phyloP scores from a whole-genome alignment of 306 rosid species.

The Rosa chinensis region DNA sequence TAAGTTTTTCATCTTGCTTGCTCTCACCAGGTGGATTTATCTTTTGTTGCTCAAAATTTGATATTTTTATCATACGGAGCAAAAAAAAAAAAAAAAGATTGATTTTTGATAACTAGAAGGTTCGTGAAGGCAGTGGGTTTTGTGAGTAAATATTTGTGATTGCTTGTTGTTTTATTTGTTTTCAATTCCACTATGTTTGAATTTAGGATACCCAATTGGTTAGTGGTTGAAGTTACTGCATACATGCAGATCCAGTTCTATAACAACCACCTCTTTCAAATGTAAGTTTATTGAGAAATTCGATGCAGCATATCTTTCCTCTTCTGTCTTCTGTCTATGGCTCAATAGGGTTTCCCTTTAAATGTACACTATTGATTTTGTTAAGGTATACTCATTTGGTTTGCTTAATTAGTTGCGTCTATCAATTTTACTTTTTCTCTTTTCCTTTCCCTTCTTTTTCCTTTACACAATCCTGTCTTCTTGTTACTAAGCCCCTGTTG shows the following conservation, averaged over 20 bases:
- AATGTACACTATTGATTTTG: not conserved
- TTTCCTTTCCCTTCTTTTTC: not conserved
- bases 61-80: not conserved
- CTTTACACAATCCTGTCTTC: not conserved
- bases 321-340: not conserved
- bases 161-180: not conserved
- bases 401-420: not conserved
- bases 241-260: not conserved
- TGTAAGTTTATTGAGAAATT: not conserved
- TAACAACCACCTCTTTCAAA: not conserved
- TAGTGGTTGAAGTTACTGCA: not conserved
- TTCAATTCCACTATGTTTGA: not conserved
- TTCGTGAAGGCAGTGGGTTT: not conserved
- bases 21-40: slow-evolving; percentile 32
- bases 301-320: not conserved
- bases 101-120: not conserved
- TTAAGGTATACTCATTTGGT: not conserved
- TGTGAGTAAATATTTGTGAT: not conserved
- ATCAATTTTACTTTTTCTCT: not conserved
- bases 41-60: not conserved
- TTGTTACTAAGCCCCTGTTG: not conserved
- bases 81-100: not conserved
- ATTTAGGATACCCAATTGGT: not conserved
- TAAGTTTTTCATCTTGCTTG: slow-evolving; percentile 52
- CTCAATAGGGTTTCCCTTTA: not conserved